Percentiles rank a stretch among this genome's conserved stretches.
These are phyloP conservation scores for Saturnispora zaruensis DNA, from an alignment of 805 yeast species.

Conservation along the genomic window DNA sequence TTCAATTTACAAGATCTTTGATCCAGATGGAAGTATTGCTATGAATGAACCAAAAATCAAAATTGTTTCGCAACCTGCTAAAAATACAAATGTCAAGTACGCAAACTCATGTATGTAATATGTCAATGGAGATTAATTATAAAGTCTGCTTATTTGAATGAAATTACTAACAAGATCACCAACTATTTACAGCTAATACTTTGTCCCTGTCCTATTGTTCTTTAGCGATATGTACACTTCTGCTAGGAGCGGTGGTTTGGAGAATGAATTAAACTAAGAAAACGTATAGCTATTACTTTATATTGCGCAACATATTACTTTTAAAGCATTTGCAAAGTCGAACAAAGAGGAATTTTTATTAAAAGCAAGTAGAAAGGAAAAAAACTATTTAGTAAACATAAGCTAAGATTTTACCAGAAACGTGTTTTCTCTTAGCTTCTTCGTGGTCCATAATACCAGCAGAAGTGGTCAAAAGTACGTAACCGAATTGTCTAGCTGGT, in stretches of 20 bases:
- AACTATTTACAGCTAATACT: not conserved
- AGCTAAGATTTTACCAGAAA: constrained; percentile 97
- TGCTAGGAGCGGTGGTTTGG: constrained; percentile 3
- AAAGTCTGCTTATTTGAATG: not conserved
- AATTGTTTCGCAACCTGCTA: constrained; percentile 21
- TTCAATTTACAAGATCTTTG: constrained; percentile 34
- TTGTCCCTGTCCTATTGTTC: constrained; percentile 2
- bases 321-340: not conserved
- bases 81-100: constrained; percentile 1
- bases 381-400: constrained; percentile 67
- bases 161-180: not conserved
- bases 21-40: constrained; percentile 33
- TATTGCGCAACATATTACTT: not conserved
- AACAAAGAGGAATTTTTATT: not conserved
- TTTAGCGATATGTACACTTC: not conserved
- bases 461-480: constrained; percentile 94
- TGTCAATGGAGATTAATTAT: not conserved
- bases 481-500: constrained; percentile 99
- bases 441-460: constrained; percentile 99
- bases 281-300: not conserved
- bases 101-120: constrained; percentile 1
- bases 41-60: constrained; percentile 19
- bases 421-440: constrained; percentile 99
- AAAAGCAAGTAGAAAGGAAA: constrained; percentile 3
- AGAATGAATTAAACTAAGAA: not conserved